Evolutionary conservation across 495 filamentous ascomycete genomes (phyloP), one percentile per base, ranked within the genome.

Genomic region (Podospora conica): DNA sequence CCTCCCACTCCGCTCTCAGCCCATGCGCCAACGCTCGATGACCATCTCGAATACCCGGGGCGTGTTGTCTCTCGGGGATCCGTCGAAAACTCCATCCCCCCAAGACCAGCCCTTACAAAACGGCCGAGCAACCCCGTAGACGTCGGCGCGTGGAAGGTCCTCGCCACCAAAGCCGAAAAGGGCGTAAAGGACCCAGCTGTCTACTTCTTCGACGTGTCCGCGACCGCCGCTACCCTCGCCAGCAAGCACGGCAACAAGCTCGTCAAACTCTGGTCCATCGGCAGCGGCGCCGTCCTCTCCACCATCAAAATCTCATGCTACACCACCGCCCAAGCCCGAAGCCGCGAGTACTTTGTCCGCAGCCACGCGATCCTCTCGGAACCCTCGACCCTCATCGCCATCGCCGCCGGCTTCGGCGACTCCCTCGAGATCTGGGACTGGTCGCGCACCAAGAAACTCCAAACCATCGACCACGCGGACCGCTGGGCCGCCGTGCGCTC

Each of bases 181-280:
- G 60, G 65, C 9, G 22, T 61, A 56, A 76, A 76, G 53, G 74
- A 75, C 20, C 67, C 69, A 1, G 63, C 67, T 25, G 66, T 76
- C 58, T 76, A 68, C 63, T 74, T 64, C 33, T 72, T 76, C 20
- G 74, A 76, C 65, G 67, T 76, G 3, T 71, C 66, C 3, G 63
- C 63, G 21, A 28, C 62, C 1, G 54, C 68, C 24, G 25, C 62
- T 11, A 58, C 53, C 15, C 64, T 64, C 18, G 56, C 60, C 12
- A 56, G 66, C 57, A 78, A 78, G 27, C 76, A 78, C 58, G 76
- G 76, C 66, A 76, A 78, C 65, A 78, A 75, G 60, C 64, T 78
- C 54, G 69, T 78, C 69, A 70, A 73, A 55, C 64, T 78, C 56
- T 78, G 76, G 76, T 74, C 70, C 9, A 69, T 75, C 27, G 73